A percentile compares a stretch with the other conserved stretches of the same genome.
Conservation (phyloP, 2,329 filamentous ascomycete species). For the Pestalotiopsis sp. region DNA sequence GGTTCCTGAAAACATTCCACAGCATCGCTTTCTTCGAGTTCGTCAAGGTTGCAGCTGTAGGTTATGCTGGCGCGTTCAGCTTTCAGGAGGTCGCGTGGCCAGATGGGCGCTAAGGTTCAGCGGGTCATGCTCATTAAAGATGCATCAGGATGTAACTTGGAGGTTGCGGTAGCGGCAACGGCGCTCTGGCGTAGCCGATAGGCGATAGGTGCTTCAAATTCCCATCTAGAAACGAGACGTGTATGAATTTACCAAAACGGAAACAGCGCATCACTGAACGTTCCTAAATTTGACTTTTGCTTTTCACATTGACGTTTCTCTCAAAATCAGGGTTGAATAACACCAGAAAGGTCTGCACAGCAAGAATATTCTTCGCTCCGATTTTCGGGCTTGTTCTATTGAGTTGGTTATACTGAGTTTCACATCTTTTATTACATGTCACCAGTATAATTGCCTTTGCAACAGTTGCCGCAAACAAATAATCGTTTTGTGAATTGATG, state of each 20-base stretch:
- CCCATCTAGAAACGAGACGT: no score
- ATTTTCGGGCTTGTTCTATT: no score
- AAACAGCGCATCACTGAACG: no score
- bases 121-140: not conserved
- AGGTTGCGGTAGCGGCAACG: not conserved
- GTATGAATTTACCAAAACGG: no score
- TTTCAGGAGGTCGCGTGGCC: not conserved
- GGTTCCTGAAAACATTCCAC: constrained; percentile 36
- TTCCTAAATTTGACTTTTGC: no score
- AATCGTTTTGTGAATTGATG: not conserved
- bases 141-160: not conserved
- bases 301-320: no score
- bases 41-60: not conserved
- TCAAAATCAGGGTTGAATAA: no score
- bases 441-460: not conserved
- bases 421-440: not conserved
- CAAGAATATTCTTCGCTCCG: no score
- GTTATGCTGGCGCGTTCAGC: not conserved
- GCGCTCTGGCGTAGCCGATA: no score
- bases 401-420: not conserved
- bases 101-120: not conserved
- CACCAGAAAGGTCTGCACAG: no score
- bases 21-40: constrained; percentile 34
- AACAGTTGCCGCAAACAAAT: not conserved
- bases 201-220: no score